Conservation (phyloP, 176 grass and related monocot genomes). For the Neostapfia colusana region DNA sequence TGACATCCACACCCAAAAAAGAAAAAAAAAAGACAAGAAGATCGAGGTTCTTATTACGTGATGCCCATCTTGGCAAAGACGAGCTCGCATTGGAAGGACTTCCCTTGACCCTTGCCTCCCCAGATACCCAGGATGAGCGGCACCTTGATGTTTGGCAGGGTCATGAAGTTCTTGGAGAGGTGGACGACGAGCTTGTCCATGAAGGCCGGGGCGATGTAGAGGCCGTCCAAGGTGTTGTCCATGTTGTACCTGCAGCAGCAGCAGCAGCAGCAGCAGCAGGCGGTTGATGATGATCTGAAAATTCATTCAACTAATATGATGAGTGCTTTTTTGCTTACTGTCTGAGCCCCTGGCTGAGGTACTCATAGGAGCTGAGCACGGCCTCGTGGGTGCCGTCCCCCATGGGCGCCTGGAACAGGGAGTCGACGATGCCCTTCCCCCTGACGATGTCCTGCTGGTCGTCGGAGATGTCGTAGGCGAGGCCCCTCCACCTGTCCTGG, state of each 20-base stretch:
- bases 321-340: conserved; percentile 32
- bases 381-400: conserved; percentile 84
- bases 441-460: conserved; percentile 97
- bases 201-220: conserved; percentile 87
- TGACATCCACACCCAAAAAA: background rate
- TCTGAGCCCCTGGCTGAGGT: conserved; percentile 76
- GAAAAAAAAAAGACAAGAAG: background rate
- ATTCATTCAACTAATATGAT: background rate
- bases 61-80: conserved; percentile 97
- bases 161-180: conserved; percentile 97
- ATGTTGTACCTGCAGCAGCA: conserved; percentile 36
- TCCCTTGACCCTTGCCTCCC: conserved; percentile 99
- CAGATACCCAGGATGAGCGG: conserved; percentile 95
- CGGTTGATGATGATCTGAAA: background rate
- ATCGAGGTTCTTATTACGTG: conserved; percentile 42
- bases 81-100: conserved; percentile 96
- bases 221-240: conserved; percentile 67
- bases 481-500: conserved; percentile 55
- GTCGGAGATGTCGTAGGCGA: conserved; percentile 65
- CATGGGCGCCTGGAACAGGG: conserved; percentile 79
- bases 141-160: conserved; percentile 95
- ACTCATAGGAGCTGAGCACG: conserved; percentile 88
- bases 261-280: too few relatives aligned
- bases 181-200: conserved; percentile 98
- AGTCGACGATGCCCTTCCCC: conserved; percentile 76